Evolutionary conservation across 805 yeast genomes (phyloP).

Genomic region (Wickerhamiella vanderwaltii): DNA sequence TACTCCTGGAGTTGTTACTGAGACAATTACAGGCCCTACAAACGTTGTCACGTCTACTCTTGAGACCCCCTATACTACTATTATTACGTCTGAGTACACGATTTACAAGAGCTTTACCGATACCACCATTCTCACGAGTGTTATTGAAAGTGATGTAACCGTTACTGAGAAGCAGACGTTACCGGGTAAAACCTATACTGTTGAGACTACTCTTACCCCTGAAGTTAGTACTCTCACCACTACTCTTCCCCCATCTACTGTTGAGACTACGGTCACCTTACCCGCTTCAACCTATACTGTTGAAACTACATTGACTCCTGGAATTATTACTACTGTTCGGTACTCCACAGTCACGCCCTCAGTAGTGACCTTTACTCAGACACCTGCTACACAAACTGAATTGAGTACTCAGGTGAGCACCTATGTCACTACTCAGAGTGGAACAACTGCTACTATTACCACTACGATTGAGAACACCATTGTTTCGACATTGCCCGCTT

Average conservation of each 20-base stretch:
- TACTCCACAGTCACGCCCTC: constrained; percentile 1
- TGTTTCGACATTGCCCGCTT: constrained; percentile 3
- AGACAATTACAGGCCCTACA: constrained; percentile 1
- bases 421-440: constrained; percentile 4
- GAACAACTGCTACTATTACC: constrained; percentile 1
- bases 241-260: constrained; percentile 1
- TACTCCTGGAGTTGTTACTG: constrained; percentile 8
- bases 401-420: constrained; percentile 1
- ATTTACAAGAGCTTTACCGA: not conserved
- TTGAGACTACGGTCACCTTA: constrained; percentile 1
- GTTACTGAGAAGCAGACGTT: not conserved
- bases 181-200: not conserved
- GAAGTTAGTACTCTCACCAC: not conserved
- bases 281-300: constrained; percentile 7
- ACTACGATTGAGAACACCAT: not conserved
- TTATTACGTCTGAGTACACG: not conserved
- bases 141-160: constrained; percentile 4
- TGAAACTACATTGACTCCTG: constrained; percentile 4
- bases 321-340: not conserved
- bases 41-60: not conserved
- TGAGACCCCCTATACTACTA: constrained; percentile 1
- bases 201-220: constrained; percentile 2
- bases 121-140: not conserved
- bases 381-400: constrained; percentile 3
- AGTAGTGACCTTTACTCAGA: not conserved